phyloP scores from a whole-genome alignment of 2,329 filamentous ascomycete species.

The Huntiella abstrusa region DNA sequence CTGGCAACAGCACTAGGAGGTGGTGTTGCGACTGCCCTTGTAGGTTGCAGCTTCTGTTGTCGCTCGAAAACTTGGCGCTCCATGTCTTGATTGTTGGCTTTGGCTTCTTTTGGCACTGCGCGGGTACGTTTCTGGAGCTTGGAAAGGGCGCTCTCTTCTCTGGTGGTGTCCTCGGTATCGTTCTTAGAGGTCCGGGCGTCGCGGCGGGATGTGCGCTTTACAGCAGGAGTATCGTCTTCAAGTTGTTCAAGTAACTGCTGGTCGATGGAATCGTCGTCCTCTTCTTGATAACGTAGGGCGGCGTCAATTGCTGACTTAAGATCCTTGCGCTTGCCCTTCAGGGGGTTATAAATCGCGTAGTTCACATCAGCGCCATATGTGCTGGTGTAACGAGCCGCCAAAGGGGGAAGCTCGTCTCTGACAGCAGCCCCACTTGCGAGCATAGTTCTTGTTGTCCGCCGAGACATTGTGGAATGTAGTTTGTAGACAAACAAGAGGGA shows the following conservation, averaged over 20 bases:
- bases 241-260: conserved; percentile 10
- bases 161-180: not conserved
- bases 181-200: not conserved
- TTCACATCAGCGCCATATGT: conserved; percentile 14
- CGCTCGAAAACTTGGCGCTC: conserved; percentile 1
- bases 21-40: too few relatives aligned
- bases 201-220: conserved; percentile 3
- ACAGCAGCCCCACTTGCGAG: conserved; percentile 12
- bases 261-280: conserved; percentile 7
- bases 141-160: not conserved
- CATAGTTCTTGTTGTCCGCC: conserved; percentile 3
- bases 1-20: too few relatives aligned
- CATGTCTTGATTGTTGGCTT: not conserved
- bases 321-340: conserved; percentile 13
- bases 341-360: conserved; percentile 13
- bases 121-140: conserved; percentile 3
- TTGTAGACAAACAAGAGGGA: not conserved
- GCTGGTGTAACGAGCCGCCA: conserved; percentile 13
- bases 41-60: not conserved
- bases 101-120: conserved; percentile 3
- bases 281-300: conserved; percentile 11
- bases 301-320: conserved; percentile 13
- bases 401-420: conserved; percentile 12
- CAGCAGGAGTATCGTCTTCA: conserved; percentile 8
- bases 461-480: conserved; percentile 4